Percentiles rank a stretch among this genome's conserved stretches.
phyloP scores from a whole-genome alignment of 441 rosid species.

The Gossypium davidsonii region DNA sequence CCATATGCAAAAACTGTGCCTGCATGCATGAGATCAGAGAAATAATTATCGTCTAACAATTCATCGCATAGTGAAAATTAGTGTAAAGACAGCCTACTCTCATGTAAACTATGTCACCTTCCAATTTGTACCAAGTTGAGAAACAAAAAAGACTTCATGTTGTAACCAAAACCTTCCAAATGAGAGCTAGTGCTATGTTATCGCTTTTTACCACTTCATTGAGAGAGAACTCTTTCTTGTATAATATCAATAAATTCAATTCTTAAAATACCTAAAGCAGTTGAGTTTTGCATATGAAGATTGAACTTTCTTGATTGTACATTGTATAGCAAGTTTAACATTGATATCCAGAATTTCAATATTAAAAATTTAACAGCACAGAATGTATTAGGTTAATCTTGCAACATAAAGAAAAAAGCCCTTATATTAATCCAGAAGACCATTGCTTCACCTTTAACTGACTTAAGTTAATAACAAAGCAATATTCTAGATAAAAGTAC shows the following conservation, averaged over 20 bases:
- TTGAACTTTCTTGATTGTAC: not conserved
- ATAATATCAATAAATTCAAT: not conserved
- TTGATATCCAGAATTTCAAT: not conserved
- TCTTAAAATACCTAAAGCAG: not conserved
- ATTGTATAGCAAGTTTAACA: not conserved
- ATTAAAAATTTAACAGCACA: not conserved
- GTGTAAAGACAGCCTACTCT: not conserved
- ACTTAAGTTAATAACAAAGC: not conserved
- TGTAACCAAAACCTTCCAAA: constrained; percentile 1
- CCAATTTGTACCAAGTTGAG: not conserved
- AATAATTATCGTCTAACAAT: constrained; percentile 8
- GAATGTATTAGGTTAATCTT: not conserved
- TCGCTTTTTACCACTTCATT: not conserved
- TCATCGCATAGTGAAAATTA: not conserved
- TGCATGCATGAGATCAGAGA: constrained; percentile 32
- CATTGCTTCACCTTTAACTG: not conserved
- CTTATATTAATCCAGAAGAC: not conserved
- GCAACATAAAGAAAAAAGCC: not conserved
- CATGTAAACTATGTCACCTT: not conserved
- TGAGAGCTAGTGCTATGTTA: not conserved
- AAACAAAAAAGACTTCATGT: not conserved
- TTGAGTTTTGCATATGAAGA: not conserved
- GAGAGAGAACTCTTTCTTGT: not conserved
- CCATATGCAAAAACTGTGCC: constrained; percentile 91
- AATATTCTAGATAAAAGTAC: not conserved